A percentile compares a stretch with the other conserved stretches of the same genome.
These are phyloP conservation scores for Puccinellia tenuiflora DNA, from an alignment of 176 grass and related monocot species.

Conservation along the genomic window DNA sequence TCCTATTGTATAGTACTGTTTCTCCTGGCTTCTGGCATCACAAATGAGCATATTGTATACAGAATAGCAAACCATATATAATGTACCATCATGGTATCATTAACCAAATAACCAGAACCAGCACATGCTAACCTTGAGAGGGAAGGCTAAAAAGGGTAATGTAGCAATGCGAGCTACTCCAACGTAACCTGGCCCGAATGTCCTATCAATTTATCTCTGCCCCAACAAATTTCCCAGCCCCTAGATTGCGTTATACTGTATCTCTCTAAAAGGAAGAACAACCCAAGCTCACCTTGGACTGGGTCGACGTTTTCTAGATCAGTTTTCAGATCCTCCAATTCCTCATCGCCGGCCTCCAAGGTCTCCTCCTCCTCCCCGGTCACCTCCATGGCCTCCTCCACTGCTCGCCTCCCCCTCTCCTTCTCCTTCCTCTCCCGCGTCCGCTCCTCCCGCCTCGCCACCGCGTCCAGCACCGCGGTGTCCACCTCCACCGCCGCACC, in stretches of 20 bases:
- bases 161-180: neutral
- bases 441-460: constrained; percentile 50
- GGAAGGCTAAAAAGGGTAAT: neutral
- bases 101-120: neutral
- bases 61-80: neutral
- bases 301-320: constrained; percentile 53
- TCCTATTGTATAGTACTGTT: neutral
- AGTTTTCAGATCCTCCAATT: constrained; percentile 21
- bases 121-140: neutral
- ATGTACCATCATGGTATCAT: neutral
- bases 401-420: constrained; percentile 24
- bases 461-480: constrained; percentile 54
- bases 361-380: neutral
- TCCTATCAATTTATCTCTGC: neutral
- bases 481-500: constrained; percentile 28
- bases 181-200: neutral
- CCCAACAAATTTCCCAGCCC: neutral
- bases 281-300: constrained; percentile 49
- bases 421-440: constrained; percentile 56
- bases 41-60: neutral
- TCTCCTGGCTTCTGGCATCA: neutral
- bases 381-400: constrained; percentile 31
- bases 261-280: neutral
- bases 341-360: constrained; percentile 7
- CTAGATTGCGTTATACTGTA: neutral